These are phyloP conservation scores for Grigorovia transvaalensis DNA, from an alignment of 805 yeast genomes.

Conservation along the genomic window DNA sequence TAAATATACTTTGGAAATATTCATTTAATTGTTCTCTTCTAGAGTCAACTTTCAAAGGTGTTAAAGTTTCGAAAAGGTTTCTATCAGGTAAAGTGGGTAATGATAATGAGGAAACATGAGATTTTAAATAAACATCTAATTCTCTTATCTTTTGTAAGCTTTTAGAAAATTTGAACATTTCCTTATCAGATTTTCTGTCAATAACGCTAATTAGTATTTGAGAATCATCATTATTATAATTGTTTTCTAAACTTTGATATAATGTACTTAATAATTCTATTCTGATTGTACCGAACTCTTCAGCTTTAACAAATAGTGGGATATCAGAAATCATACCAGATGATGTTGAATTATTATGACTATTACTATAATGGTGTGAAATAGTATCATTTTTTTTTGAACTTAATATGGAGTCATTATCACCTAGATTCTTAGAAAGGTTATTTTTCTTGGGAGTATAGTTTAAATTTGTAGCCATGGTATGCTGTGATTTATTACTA, in stretches of 20 bases:
- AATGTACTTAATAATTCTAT: conserved; percentile 43
- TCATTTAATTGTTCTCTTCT: conserved; percentile 47
- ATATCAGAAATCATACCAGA: conserved; percentile 27
- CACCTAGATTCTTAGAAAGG: background rate
- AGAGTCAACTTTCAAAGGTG: conserved; percentile 56
- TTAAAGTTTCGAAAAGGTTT: conserved; percentile 37
- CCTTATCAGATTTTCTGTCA: conserved; percentile 51
- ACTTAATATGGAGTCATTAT: background rate
- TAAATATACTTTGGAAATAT: conserved; percentile 48
- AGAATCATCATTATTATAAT: conserved; percentile 45
- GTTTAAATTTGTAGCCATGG: background rate
- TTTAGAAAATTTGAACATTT: conserved; percentile 68
- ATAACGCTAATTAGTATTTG: conserved; percentile 49
- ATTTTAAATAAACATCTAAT: conserved; percentile 53
- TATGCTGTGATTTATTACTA: background rate
- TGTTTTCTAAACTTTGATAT: conserved; percentile 29
- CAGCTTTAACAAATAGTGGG: conserved; percentile 48
- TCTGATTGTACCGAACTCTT: conserved; percentile 41
- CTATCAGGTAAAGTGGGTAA: conserved; percentile 60
- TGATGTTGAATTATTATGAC: conserved; percentile 7
- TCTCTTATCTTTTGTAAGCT: conserved; percentile 46
- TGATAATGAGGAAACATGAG: conserved; percentile 36
- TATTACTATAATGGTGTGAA: too few species aligned
- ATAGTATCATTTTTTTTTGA: conserved; percentile 9
- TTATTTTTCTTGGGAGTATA: background rate